Conservation (phyloP, 441 rosid genomes). For the Jatropha multifida region DNA sequence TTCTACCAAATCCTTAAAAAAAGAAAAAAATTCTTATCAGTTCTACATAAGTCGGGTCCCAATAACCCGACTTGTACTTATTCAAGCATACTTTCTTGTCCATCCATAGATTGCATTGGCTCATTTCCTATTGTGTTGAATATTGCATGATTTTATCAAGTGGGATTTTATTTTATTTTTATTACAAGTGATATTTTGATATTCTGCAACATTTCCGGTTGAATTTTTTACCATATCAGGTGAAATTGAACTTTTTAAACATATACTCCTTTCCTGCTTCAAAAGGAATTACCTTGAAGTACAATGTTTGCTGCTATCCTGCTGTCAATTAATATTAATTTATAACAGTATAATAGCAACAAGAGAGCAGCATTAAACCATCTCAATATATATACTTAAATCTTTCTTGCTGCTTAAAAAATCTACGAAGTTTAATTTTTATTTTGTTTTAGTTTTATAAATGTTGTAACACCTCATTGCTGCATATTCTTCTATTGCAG, state of each 20-base stretch:
- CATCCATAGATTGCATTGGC: too few species aligned
- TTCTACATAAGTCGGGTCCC: too few species aligned
- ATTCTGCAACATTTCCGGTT: neutral
- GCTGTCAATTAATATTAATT: neutral
- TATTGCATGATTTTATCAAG: neutral
- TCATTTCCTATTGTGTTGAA: neutral
- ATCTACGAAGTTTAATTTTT: neutral
- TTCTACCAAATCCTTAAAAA: too few species aligned
- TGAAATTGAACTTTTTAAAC: neutral
- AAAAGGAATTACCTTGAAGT: neutral
- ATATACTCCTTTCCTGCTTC: neutral
- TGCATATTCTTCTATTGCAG: conserved; percentile 13
- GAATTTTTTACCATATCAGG: neutral
- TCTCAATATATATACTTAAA: neutral
- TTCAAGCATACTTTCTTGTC: too few species aligned
- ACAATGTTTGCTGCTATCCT: neutral
- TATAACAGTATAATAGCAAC: neutral
- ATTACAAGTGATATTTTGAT: neutral
- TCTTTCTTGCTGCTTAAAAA: neutral
- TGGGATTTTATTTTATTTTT: neutral
- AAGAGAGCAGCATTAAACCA: neutral
- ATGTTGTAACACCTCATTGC: conserved; percentile 10
- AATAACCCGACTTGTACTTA: too few species aligned
- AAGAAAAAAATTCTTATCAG: too few species aligned
- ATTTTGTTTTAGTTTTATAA: neutral